Conservation (phyloP, 176 grass and related monocot genomes). For the Eragrostis curvula region DNA sequence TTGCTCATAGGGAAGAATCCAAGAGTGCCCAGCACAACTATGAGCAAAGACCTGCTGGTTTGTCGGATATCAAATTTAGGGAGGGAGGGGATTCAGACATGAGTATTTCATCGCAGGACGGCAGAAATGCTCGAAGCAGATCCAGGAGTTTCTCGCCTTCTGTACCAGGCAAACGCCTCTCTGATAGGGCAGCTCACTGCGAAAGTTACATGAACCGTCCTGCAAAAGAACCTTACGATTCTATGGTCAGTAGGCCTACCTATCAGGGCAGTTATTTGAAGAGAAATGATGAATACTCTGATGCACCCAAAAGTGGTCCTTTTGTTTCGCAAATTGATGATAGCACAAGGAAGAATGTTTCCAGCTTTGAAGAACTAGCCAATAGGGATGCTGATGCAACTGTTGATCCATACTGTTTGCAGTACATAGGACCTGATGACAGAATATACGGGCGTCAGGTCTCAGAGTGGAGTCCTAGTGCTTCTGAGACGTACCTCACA, state of each 20-base stretch:
- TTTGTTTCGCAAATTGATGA: constrained; percentile 12
- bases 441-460: background rate
- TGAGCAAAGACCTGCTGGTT: constrained; percentile 15
- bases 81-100: constrained; percentile 50
- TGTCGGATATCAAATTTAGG: constrained; percentile 17
- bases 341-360: constrained; percentile 36
- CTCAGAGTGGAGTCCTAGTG: constrained; percentile 3
- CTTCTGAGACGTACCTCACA: background rate
- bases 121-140: constrained; percentile 30
- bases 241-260: background rate
- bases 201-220: constrained; percentile 20
- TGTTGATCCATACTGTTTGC: constrained; percentile 28
- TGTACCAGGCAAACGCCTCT: constrained; percentile 6
- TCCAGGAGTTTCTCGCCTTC: constrained; percentile 24
- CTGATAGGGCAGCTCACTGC: background rate
- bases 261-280: constrained; percentile 33
- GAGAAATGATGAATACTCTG: background rate
- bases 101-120: constrained; percentile 56
- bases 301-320: background rate
- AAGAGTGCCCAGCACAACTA: background rate
- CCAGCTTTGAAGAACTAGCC: constrained; percentile 28
- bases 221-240: constrained; percentile 5
- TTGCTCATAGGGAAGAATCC: constrained; percentile 19
- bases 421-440: constrained; percentile 20
- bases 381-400: background rate